Evolutionary conservation across 805 yeast species (phyloP), one percentile per base, ranked within the genome.

Genomic region (Ogataea dorogensis): DNA sequence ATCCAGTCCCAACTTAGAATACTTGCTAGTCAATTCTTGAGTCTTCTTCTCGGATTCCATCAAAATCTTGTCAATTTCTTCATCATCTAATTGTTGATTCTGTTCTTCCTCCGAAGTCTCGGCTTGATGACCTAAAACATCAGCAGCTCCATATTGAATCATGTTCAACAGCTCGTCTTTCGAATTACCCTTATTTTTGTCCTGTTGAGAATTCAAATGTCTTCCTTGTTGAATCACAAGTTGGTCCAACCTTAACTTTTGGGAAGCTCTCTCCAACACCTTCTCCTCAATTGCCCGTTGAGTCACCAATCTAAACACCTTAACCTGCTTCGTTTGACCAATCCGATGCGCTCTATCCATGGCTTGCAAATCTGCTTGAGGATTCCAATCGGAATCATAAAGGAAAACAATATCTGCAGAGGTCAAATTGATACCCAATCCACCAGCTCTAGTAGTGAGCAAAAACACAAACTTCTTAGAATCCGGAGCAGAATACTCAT

Each of bases 291-390:
- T 85, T 11, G 91, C 86, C 56, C 84, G 81, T 50, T 83, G 89
- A 4, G 93, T 82, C 36, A 84, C 75, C 44, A 84, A 75, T 61
- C 94, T 68, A 53, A 77, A 84, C 2, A 84, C 93, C 52, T 75
- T 79, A 18, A 84, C 94, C 57, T 84, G 94, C 48, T 83, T 84
- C 28, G 81, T 84, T 58, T 84, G 94, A 5, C 94, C 94, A 54
- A 84, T 84, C 69, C 94, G 74, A 60, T 84, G 94, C 0, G 93
- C 93, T 65, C 94, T 73, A 56, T 84, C 94, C 93, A 84, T 84
- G 1, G 91, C 91, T 60, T 84, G 94, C 47, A 84, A 70, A 68
- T 84, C 94, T 4, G 91, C 93, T 54, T 84, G 94, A 1, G 94
- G 94, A 49, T 84, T 84, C 94, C 94, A 84, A 58, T 84, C 94